phyloP scores from a whole-genome alignment of 2,329 filamentous ascomycete genomes.

The Scedosporium boydii region DNA sequence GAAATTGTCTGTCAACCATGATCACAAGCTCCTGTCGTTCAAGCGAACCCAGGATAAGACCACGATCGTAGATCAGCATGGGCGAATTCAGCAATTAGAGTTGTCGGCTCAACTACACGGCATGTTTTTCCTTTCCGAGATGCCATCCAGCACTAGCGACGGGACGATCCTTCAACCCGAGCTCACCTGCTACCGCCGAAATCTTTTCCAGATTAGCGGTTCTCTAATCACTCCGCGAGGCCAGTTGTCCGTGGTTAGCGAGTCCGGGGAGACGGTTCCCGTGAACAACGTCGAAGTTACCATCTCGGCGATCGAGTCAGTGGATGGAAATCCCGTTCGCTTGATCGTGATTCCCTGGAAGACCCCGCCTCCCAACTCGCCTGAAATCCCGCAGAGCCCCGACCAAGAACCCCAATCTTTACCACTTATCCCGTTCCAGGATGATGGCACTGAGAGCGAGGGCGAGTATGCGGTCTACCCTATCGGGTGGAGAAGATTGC shows the following conservation, averaged over 20 bases:
- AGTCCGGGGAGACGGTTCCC: conserved; percentile 74
- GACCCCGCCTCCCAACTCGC: conserved; percentile 72
- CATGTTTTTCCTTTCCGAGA: conserved; percentile 83
- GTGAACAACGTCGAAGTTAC: conserved; percentile 77
- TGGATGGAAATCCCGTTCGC: conserved; percentile 84
- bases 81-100: conserved; percentile 51
- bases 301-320: conserved; percentile 88
- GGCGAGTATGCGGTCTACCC: conserved; percentile 84
- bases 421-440: conserved; percentile 59
- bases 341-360: conserved; percentile 98
- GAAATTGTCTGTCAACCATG: conserved; percentile 47
- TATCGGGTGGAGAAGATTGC: conserved; percentile 86
- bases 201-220: conserved; percentile 92
- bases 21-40: conserved; percentile 52
- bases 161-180: conserved; percentile 60
- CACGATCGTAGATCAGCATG: conserved; percentile 50
- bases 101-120: conserved; percentile 68
- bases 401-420: conserved; percentile 85
- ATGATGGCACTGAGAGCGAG: conserved; percentile 50
- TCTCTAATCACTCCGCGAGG: conserved; percentile 72
- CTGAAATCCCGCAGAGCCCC: conserved; percentile 50
- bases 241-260: conserved; percentile 70
- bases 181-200: conserved; percentile 89
- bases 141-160: conserved; percentile 54
- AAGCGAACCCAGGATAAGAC: conserved; percentile 48